Conservation (phyloP, 148 eudicot species). For the Fagopyrum homotropicum region DNA sequence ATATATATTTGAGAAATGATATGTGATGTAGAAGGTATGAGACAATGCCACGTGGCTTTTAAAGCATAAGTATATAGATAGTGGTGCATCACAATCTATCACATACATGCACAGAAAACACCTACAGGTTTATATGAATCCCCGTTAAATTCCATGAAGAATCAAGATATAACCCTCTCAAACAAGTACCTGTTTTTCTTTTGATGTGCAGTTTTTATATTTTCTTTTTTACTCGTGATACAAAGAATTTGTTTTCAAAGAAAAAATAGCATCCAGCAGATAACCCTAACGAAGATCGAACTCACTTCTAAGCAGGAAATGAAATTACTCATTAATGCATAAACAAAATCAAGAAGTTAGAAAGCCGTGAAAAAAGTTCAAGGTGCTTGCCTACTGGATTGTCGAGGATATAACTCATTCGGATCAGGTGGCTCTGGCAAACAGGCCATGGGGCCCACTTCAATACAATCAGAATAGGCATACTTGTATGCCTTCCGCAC, state of each 20-base stretch:
- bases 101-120: neutral
- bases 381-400: slow-evolving; percentile 71
- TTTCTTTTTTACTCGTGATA: neutral
- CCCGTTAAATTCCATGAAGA: neutral
- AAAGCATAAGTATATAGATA: neutral
- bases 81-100: slow-evolving; percentile 1
- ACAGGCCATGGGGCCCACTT: slow-evolving; percentile 92
- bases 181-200: neutral
- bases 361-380: neutral
- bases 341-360: neutral
- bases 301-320: neutral
- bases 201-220: neutral
- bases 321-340: slow-evolving; percentile 1
- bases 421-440: slow-evolving; percentile 98
- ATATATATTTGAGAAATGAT: no score
- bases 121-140: neutral
- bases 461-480: slow-evolving; percentile 96
- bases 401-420: slow-evolving; percentile 83
- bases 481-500: slow-evolving; percentile 92
- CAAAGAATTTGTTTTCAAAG: neutral
- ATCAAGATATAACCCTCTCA: neutral
- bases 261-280: slow-evolving; percentile 1
- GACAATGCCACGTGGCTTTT: no score
- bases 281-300: neutral
- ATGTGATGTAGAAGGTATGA: no score